Base-by-base conservation (phyloP, 2,329 filamentous ascomycete genomes). In the Phialophora tarda region DNA sequence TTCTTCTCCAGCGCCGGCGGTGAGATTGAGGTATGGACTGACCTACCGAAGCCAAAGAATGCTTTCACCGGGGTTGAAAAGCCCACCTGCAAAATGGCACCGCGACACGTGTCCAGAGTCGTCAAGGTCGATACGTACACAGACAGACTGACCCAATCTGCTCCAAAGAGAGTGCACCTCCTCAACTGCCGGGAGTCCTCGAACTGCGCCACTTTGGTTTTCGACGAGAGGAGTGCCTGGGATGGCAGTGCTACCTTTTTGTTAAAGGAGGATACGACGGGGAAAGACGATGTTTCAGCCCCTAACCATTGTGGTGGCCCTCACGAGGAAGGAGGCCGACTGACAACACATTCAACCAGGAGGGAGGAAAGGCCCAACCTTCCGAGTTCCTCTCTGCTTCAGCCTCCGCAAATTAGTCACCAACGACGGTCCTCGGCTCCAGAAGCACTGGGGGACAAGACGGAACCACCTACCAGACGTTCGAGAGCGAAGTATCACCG, bases 11-110 rank as follows among this genome's bases (percentile, higher is more conserved):
- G 61, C 53, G 26, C 61, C 21, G 41, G 28, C 11, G 61, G 61
- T 34, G 38, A 63, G 23, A 53, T 63, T 21, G 53, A 63, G 38
- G 53, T 34, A 50, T 63, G 61, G 61, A 58, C 61, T 51, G 61
- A 63, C 53, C 53, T 63, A 38, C 34, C 51, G 53, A 63, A 63
- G 61, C 61, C 61, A 41, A 63, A 63, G 53, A 63, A 63, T 63
- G 61, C 41, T 38, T 63, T 63, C 53, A 63, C 61, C 14, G 41
- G 61, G 17, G 61, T 47, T 51, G 61, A 63, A 50, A 63, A 63
- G 54, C 2, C 54, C 38, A 63, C 26, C 61, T 63, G 61, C 61
- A 51, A 6, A 38, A 63, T 63, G 61, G 61, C 53, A 34, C 61
- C 61, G 14, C 61, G 53, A 48, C 61, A 63, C 53, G 14, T 58